Evolutionary conservation across 331 rosid genomes (phyloP), one percentile per base, ranked within the genome.

Genomic region (Acacia concinna): DNA sequence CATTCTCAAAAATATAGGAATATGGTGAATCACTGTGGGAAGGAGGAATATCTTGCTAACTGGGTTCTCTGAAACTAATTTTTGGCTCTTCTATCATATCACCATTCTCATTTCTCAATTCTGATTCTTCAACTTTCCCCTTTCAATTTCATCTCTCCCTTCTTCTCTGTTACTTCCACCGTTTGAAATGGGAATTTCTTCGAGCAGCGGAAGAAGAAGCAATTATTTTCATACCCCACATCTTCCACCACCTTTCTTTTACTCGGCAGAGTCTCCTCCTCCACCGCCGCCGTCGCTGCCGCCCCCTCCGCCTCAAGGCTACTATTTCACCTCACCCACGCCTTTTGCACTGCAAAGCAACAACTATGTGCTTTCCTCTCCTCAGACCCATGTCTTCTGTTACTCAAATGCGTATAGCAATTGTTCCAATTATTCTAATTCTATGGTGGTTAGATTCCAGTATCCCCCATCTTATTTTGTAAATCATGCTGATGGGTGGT

Each of bases 161-260:
- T 73, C 63, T 43, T 40, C 62, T 68, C 72, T 69, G 32, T 12
- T 21, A 41, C 76, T 10, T 70, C 20, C 63, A 11, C 25, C 41
- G 10, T 10, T 8, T 34, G 40, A 64, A 46, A 95, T 95, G 99
- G 99, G 99, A 41, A 85, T 69, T 84, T 91, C 94, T 17, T 83
- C 90, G 87, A 88, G 99, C 59, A 80, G 71, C 86, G 62, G 93
- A 77, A 84, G 97, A 85, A 82, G 91, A 79, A 79, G 84, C 87
- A 65, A 62, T 81, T 71, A 85, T 32, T 67, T 73, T 74, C 86
- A 81, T 3, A 76, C 80, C 73, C 91, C 88, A 52, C 81, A 59
- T 18, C 64, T 65, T 56, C 80, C 67, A 0, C 68, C 81, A 6
- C 83, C 76, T 76, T 74, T 68, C 71, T 76, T 77, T 69, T 88